Evolutionary conservation across 2,329 filamentous ascomycete genomes (phyloP).

Genomic region (Colletotrichum sp.): DNA sequence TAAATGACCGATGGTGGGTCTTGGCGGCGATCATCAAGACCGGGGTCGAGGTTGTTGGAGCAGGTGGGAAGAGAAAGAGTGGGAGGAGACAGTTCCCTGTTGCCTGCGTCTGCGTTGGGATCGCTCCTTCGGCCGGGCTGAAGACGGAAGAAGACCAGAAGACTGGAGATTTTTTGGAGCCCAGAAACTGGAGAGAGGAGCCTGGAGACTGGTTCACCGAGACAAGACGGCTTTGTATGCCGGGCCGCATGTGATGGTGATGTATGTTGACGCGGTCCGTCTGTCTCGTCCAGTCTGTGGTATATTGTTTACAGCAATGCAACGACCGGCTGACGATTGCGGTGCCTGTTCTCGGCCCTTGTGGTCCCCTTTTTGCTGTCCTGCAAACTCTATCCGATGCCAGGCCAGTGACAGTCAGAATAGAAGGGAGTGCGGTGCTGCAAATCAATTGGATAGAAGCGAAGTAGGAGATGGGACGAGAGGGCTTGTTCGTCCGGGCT

Average conservation of each 20-base stretch:
- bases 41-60: conserved; percentile 5
- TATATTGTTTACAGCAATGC: conserved; percentile 9
- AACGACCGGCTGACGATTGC: neutral
- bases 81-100: neutral
- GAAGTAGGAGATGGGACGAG: conserved; percentile 11
- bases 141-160: neutral
- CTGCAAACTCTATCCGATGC: conserved; percentile 10
- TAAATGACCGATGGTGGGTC: conserved; percentile 23
- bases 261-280: neutral
- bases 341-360: neutral
- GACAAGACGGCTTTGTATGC: neutral
- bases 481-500: conserved; percentile 15
- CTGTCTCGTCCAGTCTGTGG: conserved; percentile 8
- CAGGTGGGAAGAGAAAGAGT: neutral
- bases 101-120: neutral
- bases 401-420: neutral
- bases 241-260: neutral
- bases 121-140: neutral
- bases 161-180: neutral
- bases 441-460: neutral
- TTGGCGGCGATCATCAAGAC: conserved; percentile 23
- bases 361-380: neutral
- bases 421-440: neutral
- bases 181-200: neutral
- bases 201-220: neutral